Evolutionary conservation across 148 eudicot species (phyloP).

Genomic region (Cornus suecica): DNA sequence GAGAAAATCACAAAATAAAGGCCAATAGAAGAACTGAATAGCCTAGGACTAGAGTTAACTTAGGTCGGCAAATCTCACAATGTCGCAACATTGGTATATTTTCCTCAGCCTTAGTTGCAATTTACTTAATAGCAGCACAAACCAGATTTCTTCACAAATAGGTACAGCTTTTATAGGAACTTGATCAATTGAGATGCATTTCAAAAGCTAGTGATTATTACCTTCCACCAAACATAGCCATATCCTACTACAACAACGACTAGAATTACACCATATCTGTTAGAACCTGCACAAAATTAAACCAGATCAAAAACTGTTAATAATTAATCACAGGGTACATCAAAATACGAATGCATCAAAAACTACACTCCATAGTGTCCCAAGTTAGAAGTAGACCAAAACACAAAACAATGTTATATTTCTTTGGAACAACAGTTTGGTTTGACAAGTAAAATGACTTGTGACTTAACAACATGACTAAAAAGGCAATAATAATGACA

Average conservation of each 20-base stretch:
- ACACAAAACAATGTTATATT: background rate
- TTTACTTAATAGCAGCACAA: background rate
- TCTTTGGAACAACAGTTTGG: background rate
- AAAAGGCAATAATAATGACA: background rate
- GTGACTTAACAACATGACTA: background rate
- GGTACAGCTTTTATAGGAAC: background rate
- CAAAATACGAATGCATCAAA: background rate
- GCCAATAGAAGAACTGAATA: background rate
- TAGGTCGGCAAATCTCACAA: background rate
- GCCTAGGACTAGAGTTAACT: background rate
- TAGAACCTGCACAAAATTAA: slow-evolving; percentile 49
- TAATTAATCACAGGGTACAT: background rate
- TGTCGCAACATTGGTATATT: background rate
- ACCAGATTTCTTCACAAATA: background rate
- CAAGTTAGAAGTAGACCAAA: no score
- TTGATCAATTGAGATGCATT: background rate
- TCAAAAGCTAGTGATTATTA: slow-evolving; percentile 23
- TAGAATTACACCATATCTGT: slow-evolving; percentile 57
- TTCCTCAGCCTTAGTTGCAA: background rate
- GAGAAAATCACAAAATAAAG: background rate
- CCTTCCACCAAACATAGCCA: slow-evolving; percentile 99
- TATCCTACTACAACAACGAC: slow-evolving; percentile 61
- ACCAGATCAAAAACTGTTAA: slow-evolving; percentile 5
- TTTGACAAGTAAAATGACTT: background rate
- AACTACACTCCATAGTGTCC: no score